Base-by-base conservation (phyloP, 1,284 basidiomycete species). In the Ustilago lituana region DNA sequence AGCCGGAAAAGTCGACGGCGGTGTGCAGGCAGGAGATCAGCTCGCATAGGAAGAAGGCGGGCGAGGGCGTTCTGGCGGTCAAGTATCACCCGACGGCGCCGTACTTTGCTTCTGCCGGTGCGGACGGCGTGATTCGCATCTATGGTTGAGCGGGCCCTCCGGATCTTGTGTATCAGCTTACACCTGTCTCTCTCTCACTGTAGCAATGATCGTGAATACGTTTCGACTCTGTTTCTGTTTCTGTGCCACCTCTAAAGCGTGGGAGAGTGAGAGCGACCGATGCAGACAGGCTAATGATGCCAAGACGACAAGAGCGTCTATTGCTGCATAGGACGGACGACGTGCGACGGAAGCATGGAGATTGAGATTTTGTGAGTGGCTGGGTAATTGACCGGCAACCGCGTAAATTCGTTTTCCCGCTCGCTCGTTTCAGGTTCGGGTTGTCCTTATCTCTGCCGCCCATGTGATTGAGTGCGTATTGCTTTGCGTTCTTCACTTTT, bases 61-160 rank as follows among this genome's bases (percentile, higher is more conserved):
- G 89, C 58, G 94, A 98, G 83, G 96, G 95, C 39, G 92, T 96
- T 14, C 86, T 96, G 63, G 91, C 89, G 70, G 89, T 94, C 15
- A 88, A 89, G 72, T 93, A 91, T 83, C 92, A 94, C 81, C 88
- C 90, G 8, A 88, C 89, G 55, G 84, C 94, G 58, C 91, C 92
- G 17, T 89, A 93, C 80, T 89, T 97, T 86, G 93, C 91, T 10
- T 94, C 91, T 78, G 91, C 92, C 6, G 94, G 94, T 17, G 93
- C 93, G 8, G 94, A 98, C 83, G 93, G 94, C n/a, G 89, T 93
- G 24, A 88, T 97, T 61, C 93, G 94, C 82, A 85, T 98, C 40
- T 97, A 73, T 40, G 79, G 80, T 14, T 77, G 53, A 60, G 15
- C 6, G 10, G 12, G 6, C 27, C n/a, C n/a, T n/a, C n/a, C n/a